Evolutionary conservation across 2,329 filamentous ascomycete species (phyloP), one percentile per base, ranked within the genome.

Genomic region (Fusarium tricinctum): DNA sequence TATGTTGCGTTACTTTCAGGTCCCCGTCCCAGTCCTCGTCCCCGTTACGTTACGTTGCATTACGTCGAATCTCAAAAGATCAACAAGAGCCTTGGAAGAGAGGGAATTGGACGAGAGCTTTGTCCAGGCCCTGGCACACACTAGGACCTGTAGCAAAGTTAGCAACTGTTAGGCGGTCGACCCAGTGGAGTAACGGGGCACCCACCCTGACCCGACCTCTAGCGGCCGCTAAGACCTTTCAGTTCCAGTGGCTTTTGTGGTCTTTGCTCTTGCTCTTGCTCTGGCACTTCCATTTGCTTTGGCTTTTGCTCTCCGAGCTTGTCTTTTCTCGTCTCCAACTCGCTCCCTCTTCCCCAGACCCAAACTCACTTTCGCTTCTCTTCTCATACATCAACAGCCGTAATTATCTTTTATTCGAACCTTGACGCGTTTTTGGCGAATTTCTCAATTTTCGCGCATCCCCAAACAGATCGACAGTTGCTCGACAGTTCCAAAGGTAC

Each of bases 401-500:
- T 48, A 30, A 30, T 30, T 30, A 62, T 51, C 52, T 56, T 38
- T 38, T 38, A 38, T 38, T 38, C 53, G 54, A 59, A 68, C 53
- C 48, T 70, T 56, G 46, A 58, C 62, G 58, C 56, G 40, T 51
- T 28, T 32, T 23, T 53, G 44, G 44, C 52, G 62, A 69, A 57
- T 42, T 17, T n/a, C n/a, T 59, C 30, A 45, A 62, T 58, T 44
- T 28, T 55, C 33, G 38, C 47, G 35, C 15, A 50, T 56, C 51
- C 43, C 48, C 28, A 47, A 46, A 57, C 57, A 5, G 40, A 59
- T 51, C 44, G 56, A 30, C 56, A 35, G 42, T 50, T 23, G 45
- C 35, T 68, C 58, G 62, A 56, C 39, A 49, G 30, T 52, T 63
- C 19, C 26, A 62, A 40, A 71, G 69, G 69, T 71, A 71, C 47